Evolutionary conservation across 306 rosid genomes (phyloP).

Genomic region (Gastrolobium villosum): DNA sequence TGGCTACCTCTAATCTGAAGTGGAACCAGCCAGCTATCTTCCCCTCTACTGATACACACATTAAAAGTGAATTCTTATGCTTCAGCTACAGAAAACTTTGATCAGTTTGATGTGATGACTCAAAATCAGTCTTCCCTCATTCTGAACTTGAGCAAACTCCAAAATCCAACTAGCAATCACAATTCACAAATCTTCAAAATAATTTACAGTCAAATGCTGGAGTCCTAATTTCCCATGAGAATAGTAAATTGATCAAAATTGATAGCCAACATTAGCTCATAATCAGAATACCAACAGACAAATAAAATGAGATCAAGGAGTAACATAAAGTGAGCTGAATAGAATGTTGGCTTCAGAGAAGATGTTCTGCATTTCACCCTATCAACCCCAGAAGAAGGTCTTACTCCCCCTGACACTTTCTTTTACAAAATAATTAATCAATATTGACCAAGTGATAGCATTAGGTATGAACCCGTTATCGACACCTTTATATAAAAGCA

Average conservation of each 20-base stretch:
- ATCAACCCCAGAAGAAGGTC: slow-evolving; percentile 38
- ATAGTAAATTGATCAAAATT: slow-evolving; percentile 32
- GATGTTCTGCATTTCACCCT: slow-evolving; percentile 17
- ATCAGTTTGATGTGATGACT: slow-evolving; percentile 34
- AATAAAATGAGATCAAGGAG: slow-evolving; percentile 36
- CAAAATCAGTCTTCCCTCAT: slow-evolving; percentile 19
- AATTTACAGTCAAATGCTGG: not conserved
- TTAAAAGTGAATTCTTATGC: slow-evolving; percentile 1
- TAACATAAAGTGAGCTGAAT: slow-evolving; percentile 2
- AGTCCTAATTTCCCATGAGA: slow-evolving; percentile 25
- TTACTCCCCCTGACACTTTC: slow-evolving; percentile 49
- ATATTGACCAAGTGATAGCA: slow-evolving; percentile 77
- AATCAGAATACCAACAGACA: slow-evolving; percentile 28
- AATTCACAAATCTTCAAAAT: not conserved
- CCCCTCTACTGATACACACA: slow-evolving; percentile 5
- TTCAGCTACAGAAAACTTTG: slow-evolving; percentile 2
- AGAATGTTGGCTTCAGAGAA: slow-evolving; percentile 36
- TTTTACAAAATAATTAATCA: slow-evolving; percentile 63
- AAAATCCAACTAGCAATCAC: slow-evolving; percentile 24
- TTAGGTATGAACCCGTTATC: slow-evolving; percentile 79
- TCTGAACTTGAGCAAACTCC: not conserved
- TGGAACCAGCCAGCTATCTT: slow-evolving; percentile 16
- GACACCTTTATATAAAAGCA: slow-evolving; percentile 72
- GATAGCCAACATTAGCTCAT: slow-evolving; percentile 34
- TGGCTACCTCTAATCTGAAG: slow-evolving; percentile 27